Conservation (phyloP, 1,284 basidiomycete species). For the Heterobasidion occidentale region DNA sequence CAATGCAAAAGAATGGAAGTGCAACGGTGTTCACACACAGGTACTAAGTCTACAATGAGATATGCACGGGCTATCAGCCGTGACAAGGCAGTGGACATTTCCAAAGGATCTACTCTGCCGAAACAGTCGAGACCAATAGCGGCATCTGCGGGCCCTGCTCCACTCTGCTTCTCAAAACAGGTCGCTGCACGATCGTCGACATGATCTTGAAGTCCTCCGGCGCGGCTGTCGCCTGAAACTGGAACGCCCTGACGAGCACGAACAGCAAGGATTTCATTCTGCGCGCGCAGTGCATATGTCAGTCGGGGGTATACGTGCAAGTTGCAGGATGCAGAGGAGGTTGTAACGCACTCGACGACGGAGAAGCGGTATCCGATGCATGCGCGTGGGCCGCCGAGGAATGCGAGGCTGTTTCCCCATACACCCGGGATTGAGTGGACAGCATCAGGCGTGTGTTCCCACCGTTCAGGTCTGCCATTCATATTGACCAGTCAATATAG, state of each 20-base stretch:
- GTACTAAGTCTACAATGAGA: too few species aligned
- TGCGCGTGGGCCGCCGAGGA: constrained; percentile 20
- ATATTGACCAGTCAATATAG: not conserved
- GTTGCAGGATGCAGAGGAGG: not conserved
- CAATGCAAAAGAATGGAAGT: too few species aligned
- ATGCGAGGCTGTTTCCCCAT: constrained; percentile 22
- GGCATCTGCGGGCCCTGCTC: constrained; percentile 15
- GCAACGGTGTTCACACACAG: too few species aligned
- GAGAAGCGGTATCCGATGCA: constrained; percentile 38
- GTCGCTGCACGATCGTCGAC: constrained; percentile 15
- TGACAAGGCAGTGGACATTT: too few species aligned
- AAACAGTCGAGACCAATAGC: constrained; percentile 2
- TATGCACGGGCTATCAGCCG: too few species aligned
- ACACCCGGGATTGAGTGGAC: constrained; percentile 20
- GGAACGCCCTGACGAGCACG: constrained; percentile 29
- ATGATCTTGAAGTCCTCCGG: constrained; percentile 14
- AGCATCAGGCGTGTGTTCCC: constrained; percentile 15
- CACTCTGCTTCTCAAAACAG: constrained; percentile 11
- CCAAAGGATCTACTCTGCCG: not conserved
- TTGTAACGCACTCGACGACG: constrained; percentile 25
- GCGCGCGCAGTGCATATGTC: not conserved
- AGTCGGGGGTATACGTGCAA: not conserved
- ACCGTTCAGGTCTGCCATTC: constrained; percentile 22
- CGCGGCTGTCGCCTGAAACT: constrained; percentile 25
- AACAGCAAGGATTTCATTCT: constrained; percentile 38